These are phyloP conservation scores for Mycena chlorophos DNA, from an alignment of 768 basidiomycete genomes.

Conservation along the genomic window DNA sequence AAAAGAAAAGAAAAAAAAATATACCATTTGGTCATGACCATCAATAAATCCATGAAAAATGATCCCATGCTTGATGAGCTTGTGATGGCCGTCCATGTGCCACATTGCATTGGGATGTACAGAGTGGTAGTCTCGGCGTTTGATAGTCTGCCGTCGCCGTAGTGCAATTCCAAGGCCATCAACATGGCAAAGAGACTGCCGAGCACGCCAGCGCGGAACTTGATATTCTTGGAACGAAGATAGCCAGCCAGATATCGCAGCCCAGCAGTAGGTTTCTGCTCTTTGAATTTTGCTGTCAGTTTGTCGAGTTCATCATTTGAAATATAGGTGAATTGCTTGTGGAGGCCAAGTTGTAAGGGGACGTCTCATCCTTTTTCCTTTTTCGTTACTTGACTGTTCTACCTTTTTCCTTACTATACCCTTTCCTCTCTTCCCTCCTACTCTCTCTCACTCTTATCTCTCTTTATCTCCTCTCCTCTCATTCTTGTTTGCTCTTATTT, in stretches of 20 bases:
- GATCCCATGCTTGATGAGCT: conserved; percentile 29
- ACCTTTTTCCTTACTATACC: too few species aligned
- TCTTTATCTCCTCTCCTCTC: too few species aligned
- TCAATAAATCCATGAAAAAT: conserved; percentile 32
- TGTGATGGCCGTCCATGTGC: conserved; percentile 32
- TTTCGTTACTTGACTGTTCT: too few species aligned
- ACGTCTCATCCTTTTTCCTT: too few species aligned
- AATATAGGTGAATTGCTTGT: too few species aligned
- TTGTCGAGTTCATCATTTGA: too few species aligned
- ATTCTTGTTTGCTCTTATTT: too few species aligned
- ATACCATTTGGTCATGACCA: conserved; percentile 32
- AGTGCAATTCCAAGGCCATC: conserved; percentile 24
- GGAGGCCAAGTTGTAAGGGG: too few species aligned
- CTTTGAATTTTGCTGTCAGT: too few species aligned
- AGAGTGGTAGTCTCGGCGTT: conserved; percentile 20
- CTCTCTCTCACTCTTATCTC: too few species aligned
- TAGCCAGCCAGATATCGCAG: conserved; percentile 28
- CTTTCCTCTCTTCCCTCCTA: too few species aligned
- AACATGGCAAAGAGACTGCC: conserved; percentile 21
- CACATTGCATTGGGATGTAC: conserved; percentile 24
- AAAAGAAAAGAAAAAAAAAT: background rate
- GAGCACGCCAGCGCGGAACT: conserved; percentile 20
- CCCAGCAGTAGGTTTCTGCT: too few species aligned
- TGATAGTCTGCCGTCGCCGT: conserved; percentile 20
- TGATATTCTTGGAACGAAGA: conserved; percentile 21